Conservation (phyloP, 148 eudicot genomes). For the Cornus florida region DNA sequence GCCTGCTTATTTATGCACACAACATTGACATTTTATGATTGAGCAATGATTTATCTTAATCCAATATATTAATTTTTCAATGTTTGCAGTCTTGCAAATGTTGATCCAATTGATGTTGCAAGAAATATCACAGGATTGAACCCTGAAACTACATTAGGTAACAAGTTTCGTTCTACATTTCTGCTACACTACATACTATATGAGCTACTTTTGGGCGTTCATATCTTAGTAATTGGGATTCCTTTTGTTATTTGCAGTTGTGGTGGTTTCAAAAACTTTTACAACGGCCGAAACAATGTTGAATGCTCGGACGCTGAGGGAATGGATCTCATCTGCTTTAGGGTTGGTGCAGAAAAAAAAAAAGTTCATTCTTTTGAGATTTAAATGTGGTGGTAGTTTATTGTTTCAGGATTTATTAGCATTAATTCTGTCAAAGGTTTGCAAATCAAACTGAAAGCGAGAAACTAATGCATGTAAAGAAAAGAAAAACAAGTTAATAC, state of each 20-base stretch:
- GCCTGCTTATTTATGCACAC: background rate
- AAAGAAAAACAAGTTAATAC: background rate
- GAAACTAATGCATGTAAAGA: background rate
- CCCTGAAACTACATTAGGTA: constrained; percentile 96
- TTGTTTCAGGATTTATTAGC: constrained; percentile 1
- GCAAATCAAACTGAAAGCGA: background rate
- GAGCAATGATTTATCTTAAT: background rate
- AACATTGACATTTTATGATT: background rate
- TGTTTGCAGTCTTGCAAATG: constrained; percentile 86
- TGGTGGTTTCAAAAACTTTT: constrained; percentile 96
- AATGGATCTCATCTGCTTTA: constrained; percentile 93
- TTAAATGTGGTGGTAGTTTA: background rate
- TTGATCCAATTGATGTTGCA: constrained; percentile 95
- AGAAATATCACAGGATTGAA: constrained; percentile 79
- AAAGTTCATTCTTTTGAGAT: background rate
- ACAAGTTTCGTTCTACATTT: background rate
- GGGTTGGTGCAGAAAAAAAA: constrained; percentile 53
- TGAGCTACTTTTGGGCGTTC: constrained; percentile 4
- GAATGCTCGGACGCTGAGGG: constrained; percentile 93
- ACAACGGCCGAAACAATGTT: constrained; percentile 99
- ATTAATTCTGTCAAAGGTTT: background rate
- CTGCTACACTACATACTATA: background rate
- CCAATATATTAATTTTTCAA: constrained; percentile 10
- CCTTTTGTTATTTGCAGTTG: constrained; percentile 53
- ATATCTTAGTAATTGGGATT: background rate